Base-by-base conservation (phyloP, 1,139 yeast genomes). In the Debaryomycetaceae sp. region DNA sequence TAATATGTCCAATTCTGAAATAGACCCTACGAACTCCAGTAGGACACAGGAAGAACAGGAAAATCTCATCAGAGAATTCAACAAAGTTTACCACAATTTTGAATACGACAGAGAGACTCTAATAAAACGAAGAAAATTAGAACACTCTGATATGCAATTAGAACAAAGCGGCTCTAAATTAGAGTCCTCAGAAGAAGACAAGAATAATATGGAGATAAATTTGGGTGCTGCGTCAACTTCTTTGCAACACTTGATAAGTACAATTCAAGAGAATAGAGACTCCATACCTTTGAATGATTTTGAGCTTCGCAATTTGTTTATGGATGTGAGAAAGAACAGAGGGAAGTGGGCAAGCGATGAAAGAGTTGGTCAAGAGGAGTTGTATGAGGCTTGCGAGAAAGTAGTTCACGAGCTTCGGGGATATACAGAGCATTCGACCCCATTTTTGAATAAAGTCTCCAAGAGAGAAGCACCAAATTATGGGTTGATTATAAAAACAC, bases 281-380 rank as follows among this genome's bases (percentile, higher is more conserved):
- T 78, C 80, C 46, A 71, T 91, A 42, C 76, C 80, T 2, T 73
- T 95, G 39, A 83, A 89, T n/a, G 98, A 91, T 59, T 75, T 80
- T 45, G 99, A 95, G 58, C 76, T 93, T 48, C 80, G 95, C 47
- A 86, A 85, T 44, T 75, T 93, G 49, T 85, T 93, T 43, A 81
- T 89, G 76, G 99, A 93, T 60, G 98, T 93, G 9, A 78, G 97
- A 41, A 93, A 91, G 56, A 91, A 91, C 59, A 75, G 98, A 52
- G 95, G 98, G 0, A 93, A 95, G 65, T 95, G 99, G 99, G 96
- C 85, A 24, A 88, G 88, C 49, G 97, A 93, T 60, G 97, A 91
- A 48, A 77, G 88, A 49, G 83, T 93, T 37, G 99, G 99, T 4
- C 99, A 95, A 63, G 99, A 95, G 61, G 99, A 95, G 61, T 74